Evolutionary conservation across 345 rosid genomes (phyloP), one percentile per base, ranked within the genome.

Genomic region (Syzygium grande): DNA sequence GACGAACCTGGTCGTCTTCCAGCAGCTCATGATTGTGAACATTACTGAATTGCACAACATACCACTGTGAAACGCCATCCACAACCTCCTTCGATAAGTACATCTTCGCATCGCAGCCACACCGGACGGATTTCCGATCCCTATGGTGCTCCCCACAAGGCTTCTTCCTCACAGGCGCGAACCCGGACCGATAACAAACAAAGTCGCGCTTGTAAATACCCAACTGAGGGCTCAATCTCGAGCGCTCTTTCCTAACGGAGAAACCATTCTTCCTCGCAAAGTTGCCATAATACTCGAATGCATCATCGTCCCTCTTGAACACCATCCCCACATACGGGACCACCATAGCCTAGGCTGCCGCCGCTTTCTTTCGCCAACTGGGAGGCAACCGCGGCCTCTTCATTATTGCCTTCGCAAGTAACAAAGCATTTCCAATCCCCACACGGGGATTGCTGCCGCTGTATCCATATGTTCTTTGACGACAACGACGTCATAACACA

Each of bases 391-490:
- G 91, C 85, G 51, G 92, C 89, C 91, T 38, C 83, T 93, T 73
- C 96, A 90, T 91, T 93, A 86, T 95, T 94, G 87, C 95, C 96
- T 73, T 96, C 97, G 79, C 90, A 86, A 85, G 91, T 92, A 85
- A 96, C 90, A 52, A 92, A 96, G 85, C 99, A 97, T 85, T 96
- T 97, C 99, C 99, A 95, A 90, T 97, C 99, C 84, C 99, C 98
- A 87, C 99, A 97, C 11, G 97, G 97, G 88, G 99, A 97, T 86
- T 97, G 98, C 88, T 96, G 99, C 34, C 94, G 92, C 85, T 94
- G 94, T 90, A 96, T 96, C 98, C 99, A 95, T 88, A 97, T 93
- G 87, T 94, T 95, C 49, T 73, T 73, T 11, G 83, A 73, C 10
- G 49, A 73, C 83, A 73, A 38, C 5, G 83, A 38, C 21, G 83